phyloP scores from a whole-genome alignment of 495 filamentous ascomycete species.

The Collariella sp. region DNA sequence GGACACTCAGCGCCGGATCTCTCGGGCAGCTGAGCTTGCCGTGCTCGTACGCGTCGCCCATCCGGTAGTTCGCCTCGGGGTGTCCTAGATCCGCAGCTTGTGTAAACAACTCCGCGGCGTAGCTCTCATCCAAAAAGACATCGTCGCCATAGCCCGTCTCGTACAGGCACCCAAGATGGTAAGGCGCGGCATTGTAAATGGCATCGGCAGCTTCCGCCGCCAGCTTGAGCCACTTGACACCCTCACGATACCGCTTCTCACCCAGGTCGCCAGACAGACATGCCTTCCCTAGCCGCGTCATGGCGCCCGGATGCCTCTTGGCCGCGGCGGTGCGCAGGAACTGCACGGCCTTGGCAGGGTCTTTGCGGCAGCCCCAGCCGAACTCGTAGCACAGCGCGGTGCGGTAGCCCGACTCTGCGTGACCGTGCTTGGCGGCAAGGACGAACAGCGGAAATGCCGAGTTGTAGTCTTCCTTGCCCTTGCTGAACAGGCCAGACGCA shows the following conservation, averaged over 20 bases:
- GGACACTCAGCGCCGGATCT: conserved; percentile 88
- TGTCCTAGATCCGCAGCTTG: conserved; percentile 90
- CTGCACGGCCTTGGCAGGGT: conserved; percentile 81
- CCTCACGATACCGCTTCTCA: conserved; percentile 78
- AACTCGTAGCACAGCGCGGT: conserved; percentile 95
- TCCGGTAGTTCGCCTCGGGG: conserved; percentile 67
- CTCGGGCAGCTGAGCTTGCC: conserved; percentile 77
- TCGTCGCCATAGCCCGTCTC: conserved; percentile 86
- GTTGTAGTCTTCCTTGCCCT: conserved; percentile 82
- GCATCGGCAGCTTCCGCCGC: conserved; percentile 79
- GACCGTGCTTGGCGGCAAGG: conserved; percentile 91
- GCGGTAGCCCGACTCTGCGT: conserved; percentile 91
- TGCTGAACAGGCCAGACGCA: conserved; percentile 88
- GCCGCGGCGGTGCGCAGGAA: conserved; percentile 86
- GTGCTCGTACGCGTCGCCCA: conserved; percentile 97
- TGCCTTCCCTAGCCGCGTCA: conserved; percentile 83
- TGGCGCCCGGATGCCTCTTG: conserved; percentile 90
- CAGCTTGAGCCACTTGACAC: conserved; percentile 92
- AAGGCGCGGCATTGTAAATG: conserved; percentile 89
- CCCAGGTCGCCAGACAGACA: conserved; percentile 86
- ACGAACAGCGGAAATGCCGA: conserved; percentile 86
- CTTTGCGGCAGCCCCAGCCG: conserved; percentile 88
- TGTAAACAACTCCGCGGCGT: conserved; percentile 90
- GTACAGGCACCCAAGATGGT: conserved; percentile 80
- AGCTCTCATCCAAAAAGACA: conserved; percentile 79